phyloP scores from a whole-genome alignment of 805 yeast genomes.

The Myxozyma mucilagina region DNA sequence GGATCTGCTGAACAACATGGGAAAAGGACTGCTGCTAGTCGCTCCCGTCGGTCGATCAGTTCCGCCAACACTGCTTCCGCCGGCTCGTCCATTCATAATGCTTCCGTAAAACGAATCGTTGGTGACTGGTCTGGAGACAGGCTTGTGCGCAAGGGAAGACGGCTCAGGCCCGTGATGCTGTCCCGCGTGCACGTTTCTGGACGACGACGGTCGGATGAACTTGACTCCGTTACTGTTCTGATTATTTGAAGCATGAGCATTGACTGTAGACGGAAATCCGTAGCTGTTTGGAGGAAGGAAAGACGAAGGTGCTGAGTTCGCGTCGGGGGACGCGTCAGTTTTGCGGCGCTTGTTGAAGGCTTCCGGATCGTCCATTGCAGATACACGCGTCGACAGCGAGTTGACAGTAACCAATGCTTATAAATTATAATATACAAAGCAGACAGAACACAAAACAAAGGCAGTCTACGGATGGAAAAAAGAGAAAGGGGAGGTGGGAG shows the following conservation, averaged over 20 bases:
- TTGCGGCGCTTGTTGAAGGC: constrained; percentile 12
- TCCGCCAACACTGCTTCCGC: not conserved
- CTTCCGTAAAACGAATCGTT: constrained; percentile 18
- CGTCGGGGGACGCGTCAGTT: constrained; percentile 2
- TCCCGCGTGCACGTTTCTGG: not conserved
- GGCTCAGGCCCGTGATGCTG: not conserved
- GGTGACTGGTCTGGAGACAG: not conserved
- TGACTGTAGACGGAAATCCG: not conserved
- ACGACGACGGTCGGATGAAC: constrained; percentile 11
- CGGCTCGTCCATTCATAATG: constrained; percentile 3
- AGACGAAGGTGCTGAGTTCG: not conserved
- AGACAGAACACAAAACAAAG: not conserved
- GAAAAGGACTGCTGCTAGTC: constrained; percentile 16
- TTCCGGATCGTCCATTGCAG: constrained; percentile 7
- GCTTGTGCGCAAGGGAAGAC: not conserved
- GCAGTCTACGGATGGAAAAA: not conserved
- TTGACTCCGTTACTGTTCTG: not conserved
- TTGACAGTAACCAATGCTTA: too few species aligned
- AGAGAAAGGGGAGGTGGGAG: not conserved
- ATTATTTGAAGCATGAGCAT: not conserved
- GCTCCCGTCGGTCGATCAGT: not conserved
- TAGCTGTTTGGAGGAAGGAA: not conserved
- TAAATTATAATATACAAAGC: not conserved
- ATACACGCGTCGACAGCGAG: too few species aligned
- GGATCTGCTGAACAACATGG: constrained; percentile 19